Evolutionary conservation across 78 protist species (phyloP), one percentile per base, ranked within the genome.

Genomic region (Guillardia theta): DNA sequence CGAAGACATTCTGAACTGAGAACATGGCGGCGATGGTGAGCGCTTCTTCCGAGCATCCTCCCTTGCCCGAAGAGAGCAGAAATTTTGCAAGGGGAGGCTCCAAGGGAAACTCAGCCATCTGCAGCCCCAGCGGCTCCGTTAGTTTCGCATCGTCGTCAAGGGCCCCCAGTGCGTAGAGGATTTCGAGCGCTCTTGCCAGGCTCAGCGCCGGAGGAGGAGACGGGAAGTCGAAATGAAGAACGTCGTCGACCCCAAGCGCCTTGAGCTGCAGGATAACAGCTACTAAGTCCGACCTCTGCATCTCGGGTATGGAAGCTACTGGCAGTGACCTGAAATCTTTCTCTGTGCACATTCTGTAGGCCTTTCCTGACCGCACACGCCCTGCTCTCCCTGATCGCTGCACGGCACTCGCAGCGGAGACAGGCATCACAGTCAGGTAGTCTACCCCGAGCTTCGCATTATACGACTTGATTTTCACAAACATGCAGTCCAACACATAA

Each of bases 61-160:
- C 64, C 64, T 97, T 98, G 15, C 94, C 98, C 0, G 99, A 70
- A 22, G 83, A 70, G 83, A 95, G 88, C 27, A 98, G 92, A 96
- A 97, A 97, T 96, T 99, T 99, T 45, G 98, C 47, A 64, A 98
- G 92, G 33, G 88, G 96, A 1, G 99, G 99, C 48, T 98, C 99
- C 27, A 99, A 94, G 30, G 99, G 99, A 92, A 99, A 98, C 96
- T 99, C 99, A 21, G 99, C 99, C 96, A 98, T 98, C 43, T 97
- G 83, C 41, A 70, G 83, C 4, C 83, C 83, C 10, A 70, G 22
- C 21, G 41, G 83, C 6, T 97, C 92, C 18, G 99, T 99, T 41
- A 99, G 97, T 43, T 98, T 88, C 1, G 99, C 99, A 10, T 98
- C 99, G 39, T 98, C 99, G 83, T 99, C 99, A 18, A 95, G 92